Evolutionary conservation across 1,284 basidiomycete species (phyloP), one percentile per base, ranked within the genome.

Genomic region (Sanghuangporus sanghuang): DNA sequence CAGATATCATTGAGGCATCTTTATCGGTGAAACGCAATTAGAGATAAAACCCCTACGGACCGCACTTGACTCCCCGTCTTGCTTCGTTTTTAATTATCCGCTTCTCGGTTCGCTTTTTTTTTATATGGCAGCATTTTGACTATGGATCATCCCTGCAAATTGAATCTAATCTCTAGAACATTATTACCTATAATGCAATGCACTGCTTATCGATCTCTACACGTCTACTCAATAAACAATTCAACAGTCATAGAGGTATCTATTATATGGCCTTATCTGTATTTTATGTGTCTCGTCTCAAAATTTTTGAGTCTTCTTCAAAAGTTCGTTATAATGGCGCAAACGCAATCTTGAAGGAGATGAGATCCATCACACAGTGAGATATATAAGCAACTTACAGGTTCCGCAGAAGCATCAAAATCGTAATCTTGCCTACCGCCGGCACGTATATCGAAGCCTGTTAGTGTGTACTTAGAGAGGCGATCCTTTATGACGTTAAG

Each of bases 401-500:
- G 75, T 98, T 99, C 62, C 96, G 85, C 73, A 98, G 85, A 39
- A 99, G 83, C 94, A 99, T 97, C 71, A 95, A 82, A 68, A 98
- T 97, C 1, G 96, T 99, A 66, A 96, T 93, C 78, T 97, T 97
- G 48, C 96, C 96, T 35, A 99, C 94, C 3, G 93, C 90, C 14
- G 96, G 95, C 66, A 96, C 82, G 74, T 96, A 96, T 68, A 98
- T 80, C 3, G 93, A 93, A 11, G 93, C 93, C 93, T 95, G 68
- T 60, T 35, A 27, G 32, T 27, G 35, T 39, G 42, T 54, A 62
- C 46, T 16, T 14, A 58, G 35, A 38, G 23, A 16, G 6, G 16
- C 7, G 6, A 46, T n/a, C 6, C 11, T 46, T 7, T 35, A 12
- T 27, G 50, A 52, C 18, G 18, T 27, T 14, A 54, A 55, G 58